Conservation (phyloP, 257 asterid genomes). For the Haberlea rhodopensis region DNA sequence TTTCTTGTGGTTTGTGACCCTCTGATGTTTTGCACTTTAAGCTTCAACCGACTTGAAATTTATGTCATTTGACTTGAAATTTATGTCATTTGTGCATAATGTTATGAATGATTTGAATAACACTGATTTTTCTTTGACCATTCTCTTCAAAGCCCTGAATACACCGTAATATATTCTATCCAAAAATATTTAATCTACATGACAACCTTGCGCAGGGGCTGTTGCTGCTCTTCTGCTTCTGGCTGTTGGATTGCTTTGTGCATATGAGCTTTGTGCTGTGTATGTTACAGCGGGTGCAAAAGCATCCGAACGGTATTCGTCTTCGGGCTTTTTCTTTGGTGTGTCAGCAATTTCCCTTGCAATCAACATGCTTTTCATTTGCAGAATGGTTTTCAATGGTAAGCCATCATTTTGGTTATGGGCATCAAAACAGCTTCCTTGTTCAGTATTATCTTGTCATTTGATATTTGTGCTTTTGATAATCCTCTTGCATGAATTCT, state of each 20-base stretch:
- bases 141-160: not conserved
- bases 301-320: constrained; percentile 96
- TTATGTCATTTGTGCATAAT: no score
- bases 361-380: constrained; percentile 97
- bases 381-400: constrained; percentile 99
- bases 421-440: constrained; percentile 11
- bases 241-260: constrained; percentile 97
- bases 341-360: constrained; percentile 97
- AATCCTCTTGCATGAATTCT: constrained; percentile 27
- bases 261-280: constrained; percentile 97
- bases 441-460: constrained; percentile 14
- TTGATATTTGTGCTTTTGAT: not conserved
- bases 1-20: no score
- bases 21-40: no score
- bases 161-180: constrained; percentile 7
- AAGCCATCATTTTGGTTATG: constrained; percentile 25
- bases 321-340: constrained; percentile 99
- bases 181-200: constrained; percentile 24
- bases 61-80: no score
- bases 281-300: constrained; percentile 89
- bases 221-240: constrained; percentile 95
- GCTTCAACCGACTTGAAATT: no score
- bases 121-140: not conserved
- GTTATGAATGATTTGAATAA: not conserved
- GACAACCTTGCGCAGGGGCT: constrained; percentile 65